A percentile compares a stretch with the other conserved stretches of the same genome.
Conservation (phyloP, 2,329 filamentous ascomycete species). For the Phyllosticta paracitricarpa region DNA sequence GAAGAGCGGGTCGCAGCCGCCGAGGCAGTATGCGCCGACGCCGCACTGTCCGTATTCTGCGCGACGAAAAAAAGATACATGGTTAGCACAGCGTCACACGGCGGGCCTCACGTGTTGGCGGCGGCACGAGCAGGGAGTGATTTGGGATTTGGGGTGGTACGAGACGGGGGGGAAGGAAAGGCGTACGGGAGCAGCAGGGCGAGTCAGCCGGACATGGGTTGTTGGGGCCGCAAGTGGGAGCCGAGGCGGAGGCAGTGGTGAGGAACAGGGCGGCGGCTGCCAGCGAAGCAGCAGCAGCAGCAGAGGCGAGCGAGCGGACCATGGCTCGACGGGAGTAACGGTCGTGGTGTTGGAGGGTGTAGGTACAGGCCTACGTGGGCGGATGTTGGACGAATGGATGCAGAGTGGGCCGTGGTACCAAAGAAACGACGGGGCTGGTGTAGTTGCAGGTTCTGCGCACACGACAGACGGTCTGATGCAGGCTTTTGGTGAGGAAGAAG, state of each 20-base stretch:
- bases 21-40: constrained; percentile 87
- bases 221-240: constrained; percentile 33
- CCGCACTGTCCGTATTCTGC: constrained; percentile 88
- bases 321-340: constrained; percentile 6
- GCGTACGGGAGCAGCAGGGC: constrained; percentile 33
- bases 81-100: constrained; percentile 16
- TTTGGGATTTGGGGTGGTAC: neutral
- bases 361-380: neutral
- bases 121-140: neutral
- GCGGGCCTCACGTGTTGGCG: neutral
- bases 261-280: constrained; percentile 15
- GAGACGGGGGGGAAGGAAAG: neutral
- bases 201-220: constrained; percentile 56
- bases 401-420: neutral
- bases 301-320: constrained; percentile 3
- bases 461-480: neutral
- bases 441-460: neutral
- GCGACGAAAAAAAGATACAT: neutral
- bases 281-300: constrained; percentile 8
- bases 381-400: neutral
- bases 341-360: neutral
- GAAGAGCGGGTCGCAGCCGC: constrained; percentile 82
- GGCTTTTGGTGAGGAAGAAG: neutral
- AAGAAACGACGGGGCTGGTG: neutral
- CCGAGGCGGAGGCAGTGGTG: constrained; percentile 17